Base-by-base conservation (phyloP, 2,329 filamentous ascomycete species). In the Chaetomiaceae sp. region DNA sequence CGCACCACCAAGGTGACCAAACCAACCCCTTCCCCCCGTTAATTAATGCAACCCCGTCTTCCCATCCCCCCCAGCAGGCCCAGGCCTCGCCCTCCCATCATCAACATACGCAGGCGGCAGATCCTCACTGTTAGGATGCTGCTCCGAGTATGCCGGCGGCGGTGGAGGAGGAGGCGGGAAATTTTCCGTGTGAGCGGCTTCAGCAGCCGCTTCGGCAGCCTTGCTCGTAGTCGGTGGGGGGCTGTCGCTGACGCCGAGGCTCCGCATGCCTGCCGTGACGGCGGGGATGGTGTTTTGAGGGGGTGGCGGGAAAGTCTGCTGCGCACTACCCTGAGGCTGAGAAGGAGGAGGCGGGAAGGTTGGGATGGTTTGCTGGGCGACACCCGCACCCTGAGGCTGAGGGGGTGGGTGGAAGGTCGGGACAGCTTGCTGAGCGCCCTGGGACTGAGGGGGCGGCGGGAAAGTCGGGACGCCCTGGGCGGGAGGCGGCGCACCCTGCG, bases 21-120 rank as follows among this genome's bases (percentile, higher is more conserved):
- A 27, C 10, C 30, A 33, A 12, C 30, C 23, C 19, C 17, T 16
- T 16, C 19, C 3, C 4, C 16, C 14, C 19, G 5, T 12, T 2
- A 33, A 4, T 17, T 43, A 61, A 31, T 60, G 57, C 31, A 54
- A 48, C 3, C 56, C 59, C 21, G 57, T 61, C 50, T 63, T 60
- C 35, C 40, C 39, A 46, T 66, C 64, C 3, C 60, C 58, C 1
- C 16, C 48, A 2, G 52, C 58, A 3, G 56, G 50, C 10, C 45
- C 51, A 10, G 51, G 48, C 13, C 51, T 48, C 1, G 51, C 48
- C 13, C 51, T 48, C 1, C 56, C 55, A 3, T 61, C 56, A 17
- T 64, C 61, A 0, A 52, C 61, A 50, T 67, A 67, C 2, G 64
- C 65, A 14, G 65, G 65, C 30, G 63, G 66, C 27, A 58, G 34